A percentile compares a stretch with the other conserved stretches of the same genome.
phyloP scores from a whole-genome alignment of 306 rosid species.

The Lathyrus tuberosus region DNA sequence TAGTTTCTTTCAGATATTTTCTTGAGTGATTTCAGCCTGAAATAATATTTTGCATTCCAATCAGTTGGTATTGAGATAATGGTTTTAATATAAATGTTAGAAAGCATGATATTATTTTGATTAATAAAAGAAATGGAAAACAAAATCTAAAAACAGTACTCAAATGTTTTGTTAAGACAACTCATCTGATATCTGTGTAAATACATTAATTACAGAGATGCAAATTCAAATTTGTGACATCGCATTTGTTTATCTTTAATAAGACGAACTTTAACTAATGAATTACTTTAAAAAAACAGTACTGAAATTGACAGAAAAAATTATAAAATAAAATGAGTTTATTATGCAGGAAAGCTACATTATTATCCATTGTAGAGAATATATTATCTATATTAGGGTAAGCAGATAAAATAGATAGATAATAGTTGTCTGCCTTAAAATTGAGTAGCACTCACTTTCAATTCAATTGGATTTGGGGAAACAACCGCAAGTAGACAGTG shows the following conservation, averaged over 20 bases:
- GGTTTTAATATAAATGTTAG: no score
- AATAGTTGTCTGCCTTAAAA: conserved; percentile 11
- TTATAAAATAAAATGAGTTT: background rate
- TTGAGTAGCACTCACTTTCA: conserved; percentile 27
- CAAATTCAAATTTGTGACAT: no score
- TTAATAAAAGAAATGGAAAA: background rate
- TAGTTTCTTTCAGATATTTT: conserved; percentile 2
- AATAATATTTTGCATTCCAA: background rate
- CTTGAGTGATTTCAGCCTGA: background rate
- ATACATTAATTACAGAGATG: no score
- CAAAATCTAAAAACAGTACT: background rate
- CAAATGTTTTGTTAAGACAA: no score
- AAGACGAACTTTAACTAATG: no score
- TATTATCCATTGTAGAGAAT: no score
- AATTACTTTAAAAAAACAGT: no score
- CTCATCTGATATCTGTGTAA: no score
- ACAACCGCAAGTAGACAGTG: background rate
- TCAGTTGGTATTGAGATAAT: no score
- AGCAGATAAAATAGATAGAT: conserved; percentile 7
- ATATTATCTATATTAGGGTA: background rate
- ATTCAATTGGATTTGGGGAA: background rate
- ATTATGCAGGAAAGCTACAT: background rate
- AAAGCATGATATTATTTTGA: background rate
- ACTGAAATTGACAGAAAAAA: background rate
- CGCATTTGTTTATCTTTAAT: no score